Conservation (phyloP, 192 early-diverging fungal genomes). For the Backusella tuberculispora region DNA sequence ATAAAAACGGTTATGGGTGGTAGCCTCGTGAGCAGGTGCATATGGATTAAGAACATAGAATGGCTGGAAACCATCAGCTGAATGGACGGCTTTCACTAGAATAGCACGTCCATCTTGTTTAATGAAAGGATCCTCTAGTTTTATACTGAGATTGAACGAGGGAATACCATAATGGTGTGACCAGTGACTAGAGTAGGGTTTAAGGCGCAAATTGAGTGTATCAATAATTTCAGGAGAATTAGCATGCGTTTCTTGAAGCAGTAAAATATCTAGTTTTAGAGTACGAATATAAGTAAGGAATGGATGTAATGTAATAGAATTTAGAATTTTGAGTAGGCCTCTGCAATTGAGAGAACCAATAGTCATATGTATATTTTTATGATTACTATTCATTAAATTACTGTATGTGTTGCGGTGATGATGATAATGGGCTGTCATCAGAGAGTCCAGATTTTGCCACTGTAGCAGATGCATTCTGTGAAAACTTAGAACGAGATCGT, state of each 20-base stretch:
- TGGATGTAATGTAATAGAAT: background rate
- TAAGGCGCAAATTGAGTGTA: no score
- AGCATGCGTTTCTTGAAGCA: background rate
- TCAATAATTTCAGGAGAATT: background rate
- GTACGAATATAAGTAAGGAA: background rate
- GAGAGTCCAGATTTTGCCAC: background rate
- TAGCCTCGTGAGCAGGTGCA: constrained; percentile 2
- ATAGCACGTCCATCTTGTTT: background rate
- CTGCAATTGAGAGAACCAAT: background rate
- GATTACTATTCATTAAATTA: background rate
- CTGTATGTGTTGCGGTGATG: background rate
- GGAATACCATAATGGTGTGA: background rate
- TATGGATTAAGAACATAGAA: background rate
- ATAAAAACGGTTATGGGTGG: background rate
- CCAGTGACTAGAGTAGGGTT: background rate
- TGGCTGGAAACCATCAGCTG: background rate
- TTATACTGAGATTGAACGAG: background rate
- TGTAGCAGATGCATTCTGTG: no score
- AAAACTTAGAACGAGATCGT: no score
- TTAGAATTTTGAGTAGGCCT: background rate
- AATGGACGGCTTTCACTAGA: background rate
- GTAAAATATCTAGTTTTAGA: background rate
- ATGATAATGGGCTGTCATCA: no score
- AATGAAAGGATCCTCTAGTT: background rate
- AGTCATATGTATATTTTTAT: background rate